Evolutionary conservation across 2,329 filamentous ascomycete genomes (phyloP).

Genomic region (Endocalyx cinctus): DNA sequence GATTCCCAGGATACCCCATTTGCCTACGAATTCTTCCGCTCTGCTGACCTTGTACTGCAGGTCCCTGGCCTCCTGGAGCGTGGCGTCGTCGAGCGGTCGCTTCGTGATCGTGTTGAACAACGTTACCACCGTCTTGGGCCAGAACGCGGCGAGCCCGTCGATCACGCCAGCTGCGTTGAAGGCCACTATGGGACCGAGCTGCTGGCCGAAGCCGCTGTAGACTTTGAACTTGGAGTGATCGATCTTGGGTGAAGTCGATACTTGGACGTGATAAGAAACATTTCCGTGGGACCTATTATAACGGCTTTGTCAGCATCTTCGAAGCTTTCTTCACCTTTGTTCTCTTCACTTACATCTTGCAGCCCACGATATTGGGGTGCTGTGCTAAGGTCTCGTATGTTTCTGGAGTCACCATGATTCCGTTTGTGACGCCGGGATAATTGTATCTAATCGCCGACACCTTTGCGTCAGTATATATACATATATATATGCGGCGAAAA

Average conservation of each 20-base stretch:
- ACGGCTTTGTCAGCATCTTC: background rate
- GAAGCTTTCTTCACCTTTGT: too few relatives aligned
- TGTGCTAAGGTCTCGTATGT: constrained; percentile 53
- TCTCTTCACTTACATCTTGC: constrained; percentile 56
- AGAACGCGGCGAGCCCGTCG: constrained; percentile 42
- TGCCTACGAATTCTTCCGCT: constrained; percentile 58
- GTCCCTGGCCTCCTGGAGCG: constrained; percentile 44
- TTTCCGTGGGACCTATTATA: constrained; percentile 55
- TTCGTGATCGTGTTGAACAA: constrained; percentile 45
- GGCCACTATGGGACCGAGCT: constrained; percentile 47
- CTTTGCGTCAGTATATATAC: background rate
- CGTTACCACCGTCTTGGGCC: constrained; percentile 55
- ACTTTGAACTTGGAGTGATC: constrained; percentile 55
- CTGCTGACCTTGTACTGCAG: constrained; percentile 58
- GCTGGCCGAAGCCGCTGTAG: constrained; percentile 63
- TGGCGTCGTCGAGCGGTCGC: constrained; percentile 30
- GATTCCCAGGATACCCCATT: constrained; percentile 58
- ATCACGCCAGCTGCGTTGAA: constrained; percentile 32
- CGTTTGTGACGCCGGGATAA: constrained; percentile 65
- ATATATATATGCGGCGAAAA: too few relatives aligned
- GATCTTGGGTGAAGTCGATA: constrained; percentile 55
- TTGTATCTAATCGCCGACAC: constrained; percentile 43
- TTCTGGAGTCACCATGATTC: constrained; percentile 52
- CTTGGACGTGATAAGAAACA: constrained; percentile 58
- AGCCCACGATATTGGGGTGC: constrained; percentile 64